Conservation (phyloP, 768 basidiomycete genomes). For the Heimioporus sp. region DNA sequence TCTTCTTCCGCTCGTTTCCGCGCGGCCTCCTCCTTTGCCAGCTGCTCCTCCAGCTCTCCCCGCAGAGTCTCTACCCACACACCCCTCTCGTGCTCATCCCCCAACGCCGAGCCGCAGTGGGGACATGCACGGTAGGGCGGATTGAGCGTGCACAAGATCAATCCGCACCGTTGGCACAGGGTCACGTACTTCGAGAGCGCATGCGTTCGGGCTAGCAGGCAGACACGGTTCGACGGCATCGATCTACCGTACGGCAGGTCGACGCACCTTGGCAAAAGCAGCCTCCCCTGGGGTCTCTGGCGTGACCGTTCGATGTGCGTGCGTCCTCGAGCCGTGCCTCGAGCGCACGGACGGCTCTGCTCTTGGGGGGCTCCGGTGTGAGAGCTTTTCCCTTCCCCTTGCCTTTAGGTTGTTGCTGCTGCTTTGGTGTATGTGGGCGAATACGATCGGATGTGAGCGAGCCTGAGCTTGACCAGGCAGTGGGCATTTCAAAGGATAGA, state of each 20-base stretch:
- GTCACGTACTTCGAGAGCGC: constrained; percentile 54
- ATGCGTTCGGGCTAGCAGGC: constrained; percentile 51
- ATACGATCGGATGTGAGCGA: constrained; percentile 58
- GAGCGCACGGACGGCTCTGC: constrained; percentile 45
- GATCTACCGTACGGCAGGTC: background rate
- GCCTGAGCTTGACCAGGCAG: constrained; percentile 32
- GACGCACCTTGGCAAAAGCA: constrained; percentile 67
- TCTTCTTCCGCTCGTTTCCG: constrained; percentile 46
- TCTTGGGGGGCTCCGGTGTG: constrained; percentile 40
- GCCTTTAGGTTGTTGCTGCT: constrained; percentile 14
- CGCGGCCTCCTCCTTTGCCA: constrained; percentile 48
- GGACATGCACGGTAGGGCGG: constrained; percentile 55
- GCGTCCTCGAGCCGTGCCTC: constrained; percentile 47
- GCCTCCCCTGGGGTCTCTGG: constrained; percentile 58
- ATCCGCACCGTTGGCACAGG: constrained; percentile 56
- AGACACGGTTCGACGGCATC: background rate
- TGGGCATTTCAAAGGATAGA: constrained; percentile 5
- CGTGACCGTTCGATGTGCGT: constrained; percentile 28
- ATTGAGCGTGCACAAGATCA: constrained; percentile 62
- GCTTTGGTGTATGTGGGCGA: constrained; percentile 22
- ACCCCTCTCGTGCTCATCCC: constrained; percentile 32
- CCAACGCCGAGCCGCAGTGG: constrained; percentile 43
- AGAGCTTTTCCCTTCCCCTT: constrained; percentile 42
- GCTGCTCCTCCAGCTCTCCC: constrained; percentile 39
- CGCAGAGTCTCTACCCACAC: constrained; percentile 45